Evolutionary conservation across 2,329 filamentous ascomycete species (phyloP), one percentile per base, ranked within the genome.

Genomic region (Aspergillus spinulosporus): DNA sequence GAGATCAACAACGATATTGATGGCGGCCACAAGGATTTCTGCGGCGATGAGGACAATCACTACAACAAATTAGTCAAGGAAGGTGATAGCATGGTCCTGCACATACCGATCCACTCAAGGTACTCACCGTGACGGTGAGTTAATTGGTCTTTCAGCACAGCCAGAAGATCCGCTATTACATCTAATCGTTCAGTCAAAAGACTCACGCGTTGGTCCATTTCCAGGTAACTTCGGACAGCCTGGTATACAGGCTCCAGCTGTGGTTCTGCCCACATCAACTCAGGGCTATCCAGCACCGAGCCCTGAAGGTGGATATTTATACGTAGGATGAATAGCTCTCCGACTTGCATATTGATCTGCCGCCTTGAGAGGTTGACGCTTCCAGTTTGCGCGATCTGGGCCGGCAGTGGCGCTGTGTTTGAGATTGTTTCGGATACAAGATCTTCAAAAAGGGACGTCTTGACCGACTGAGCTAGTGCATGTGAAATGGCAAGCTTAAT

Each of bases 321-420:
- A 58, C 94, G 86, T 32, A 99, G 80, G 70, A 99, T 97, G 75
- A 99, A 99, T 52, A 99, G 84, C 77, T 99, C 92, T 72, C 94
- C 94, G 59, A 99, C 97, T 76, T 97, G 92, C 92, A 97, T 97
- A 80, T 97, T 97, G 80, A 99, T 97, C 72, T 97, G 87, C 57
- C 86, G 86, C 43, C 93, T 86, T 57, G 87, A 91, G 57, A 99
- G 84, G 54, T 90, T 88, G 68, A 99, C 94, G 69, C 92, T 94
- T 61, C 94, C 94, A 0, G 93, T 97, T 62, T 89, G 79, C 2
- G 94, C 93, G 65, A 99, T 96, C 73, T 96, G 90, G 6, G 90
- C 88, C 0, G 94, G 94, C 3, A 99, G 89, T 57, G 95, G 90
- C 71, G 96, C 95, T 67, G 92, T 97, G 1, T 88, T 88, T 64